A percentile compares a stretch with the other conserved stretches of the same genome.
These are phyloP conservation scores for Epichloe festucae DNA, from an alignment of 2,329 filamentous ascomycete species.

Conservation along the genomic window DNA sequence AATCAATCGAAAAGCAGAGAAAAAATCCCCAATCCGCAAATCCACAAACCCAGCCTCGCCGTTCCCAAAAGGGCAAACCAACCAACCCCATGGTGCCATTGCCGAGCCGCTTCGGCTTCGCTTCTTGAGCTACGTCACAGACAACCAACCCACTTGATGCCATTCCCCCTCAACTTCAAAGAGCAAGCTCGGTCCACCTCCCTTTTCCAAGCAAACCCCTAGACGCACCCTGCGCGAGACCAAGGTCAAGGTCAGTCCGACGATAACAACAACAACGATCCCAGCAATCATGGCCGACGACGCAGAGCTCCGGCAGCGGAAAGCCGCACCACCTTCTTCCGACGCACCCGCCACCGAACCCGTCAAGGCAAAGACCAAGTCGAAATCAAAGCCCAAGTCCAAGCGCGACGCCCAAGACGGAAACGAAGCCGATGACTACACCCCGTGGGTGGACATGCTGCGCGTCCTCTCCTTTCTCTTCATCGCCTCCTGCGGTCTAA, in stretches of 20 bases:
- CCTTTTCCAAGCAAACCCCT: background rate
- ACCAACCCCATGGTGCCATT: no score
- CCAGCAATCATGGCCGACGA: slow-evolving; percentile 23
- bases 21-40: no score
- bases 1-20: no score
- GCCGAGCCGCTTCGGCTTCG: no score
- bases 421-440: slow-evolving; percentile 51
- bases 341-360: slow-evolving; percentile 9
- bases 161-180: background rate
- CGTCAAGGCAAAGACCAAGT: slow-evolving; percentile 10
- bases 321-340: slow-evolving; percentile 16
- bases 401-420: slow-evolving; percentile 34
- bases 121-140: background rate
- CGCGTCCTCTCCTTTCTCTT: slow-evolving; percentile 56
- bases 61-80: no score
- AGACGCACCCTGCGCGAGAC: background rate
- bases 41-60: no score
- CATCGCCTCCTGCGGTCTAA: slow-evolving; percentile 53
- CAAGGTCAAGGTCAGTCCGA: background rate
- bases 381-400: slow-evolving; percentile 7
- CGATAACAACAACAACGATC: no score
- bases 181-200: background rate
- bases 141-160: background rate
- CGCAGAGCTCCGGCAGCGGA: slow-evolving; percentile 31
- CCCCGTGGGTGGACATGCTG: slow-evolving; percentile 49